Conservation (phyloP, 164 flowering plant species). For the Akebia trifoliata region DNA sequence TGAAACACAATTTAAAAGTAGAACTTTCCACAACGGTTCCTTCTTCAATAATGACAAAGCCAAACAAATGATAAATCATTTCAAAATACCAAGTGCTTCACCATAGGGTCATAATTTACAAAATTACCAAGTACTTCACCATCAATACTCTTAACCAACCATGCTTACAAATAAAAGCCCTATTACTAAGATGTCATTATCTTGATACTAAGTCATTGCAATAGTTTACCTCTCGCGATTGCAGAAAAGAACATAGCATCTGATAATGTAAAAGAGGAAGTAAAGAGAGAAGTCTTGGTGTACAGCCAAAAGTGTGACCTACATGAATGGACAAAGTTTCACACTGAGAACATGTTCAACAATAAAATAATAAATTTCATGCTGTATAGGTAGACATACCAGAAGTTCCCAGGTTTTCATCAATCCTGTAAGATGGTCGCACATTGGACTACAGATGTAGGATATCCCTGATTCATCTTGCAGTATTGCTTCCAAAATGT, state of each 20-base stretch:
- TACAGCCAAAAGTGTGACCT: constrained; percentile 25
- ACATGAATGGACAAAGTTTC: constrained; percentile 6
- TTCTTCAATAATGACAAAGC: background rate
- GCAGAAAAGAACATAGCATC: constrained; percentile 43
- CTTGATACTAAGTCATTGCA: no score
- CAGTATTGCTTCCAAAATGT: constrained; percentile 39
- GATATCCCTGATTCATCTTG: constrained; percentile 24
- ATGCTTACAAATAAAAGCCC: no score
- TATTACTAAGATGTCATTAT: no score
- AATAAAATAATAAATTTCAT: background rate
- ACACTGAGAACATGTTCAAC: background rate
- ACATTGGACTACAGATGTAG: constrained; percentile 21
- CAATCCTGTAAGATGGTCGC: constrained; percentile 17
- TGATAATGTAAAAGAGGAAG: constrained; percentile 37
- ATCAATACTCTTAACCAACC: no score
- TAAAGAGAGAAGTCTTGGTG: constrained; percentile 34
- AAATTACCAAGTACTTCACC: no score
- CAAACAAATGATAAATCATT: background rate
- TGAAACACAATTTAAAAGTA: constrained; percentile 15
- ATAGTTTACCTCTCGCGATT: constrained; percentile 24
- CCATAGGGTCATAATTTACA: no score
- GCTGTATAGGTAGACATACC: constrained; percentile 18
- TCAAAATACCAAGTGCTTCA: constrained; percentile 55
- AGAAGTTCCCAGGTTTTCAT: constrained; percentile 27
- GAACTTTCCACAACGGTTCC: background rate